These are phyloP conservation scores for Leccinum disarticulatum DNA, from an alignment of 768 basidiomycete genomes.

Conservation along the genomic window DNA sequence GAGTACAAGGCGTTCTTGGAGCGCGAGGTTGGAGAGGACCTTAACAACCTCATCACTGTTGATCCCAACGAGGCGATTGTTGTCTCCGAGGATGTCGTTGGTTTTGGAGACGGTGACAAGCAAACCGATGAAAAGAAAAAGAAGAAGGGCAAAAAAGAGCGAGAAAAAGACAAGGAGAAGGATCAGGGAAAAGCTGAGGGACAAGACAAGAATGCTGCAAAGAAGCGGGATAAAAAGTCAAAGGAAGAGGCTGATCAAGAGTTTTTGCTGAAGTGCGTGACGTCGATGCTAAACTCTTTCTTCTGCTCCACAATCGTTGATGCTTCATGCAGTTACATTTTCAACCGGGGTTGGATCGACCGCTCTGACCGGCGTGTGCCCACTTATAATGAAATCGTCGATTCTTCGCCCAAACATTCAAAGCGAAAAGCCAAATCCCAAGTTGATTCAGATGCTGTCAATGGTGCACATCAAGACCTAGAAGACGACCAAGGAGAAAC, in stretches of 20 bases:
- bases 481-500: conserved; percentile 27
- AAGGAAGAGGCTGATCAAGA: conserved; percentile 77
- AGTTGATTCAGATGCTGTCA: conserved; percentile 17
- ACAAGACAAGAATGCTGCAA: conserved; percentile 23
- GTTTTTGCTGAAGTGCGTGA: conserved; percentile 83
- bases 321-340: conserved; percentile 69
- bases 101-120: conserved; percentile 26
- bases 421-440: conserved; percentile 20
- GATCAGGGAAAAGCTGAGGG: conserved; percentile 22
- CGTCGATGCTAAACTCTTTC: not conserved
- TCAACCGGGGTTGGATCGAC: conserved; percentile 98
- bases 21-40: conserved; percentile 76
- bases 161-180: conserved; percentile 32
- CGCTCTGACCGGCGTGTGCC: conserved; percentile 69
- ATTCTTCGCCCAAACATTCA: conserved; percentile 32
- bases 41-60: conserved; percentile 65
- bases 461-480: conserved; percentile 7
- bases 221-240: conserved; percentile 27
- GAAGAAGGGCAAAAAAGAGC: conserved; percentile 34
- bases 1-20: conserved; percentile 83
- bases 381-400: conserved; percentile 80
- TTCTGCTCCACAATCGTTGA: conserved; percentile 1
- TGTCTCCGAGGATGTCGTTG: conserved; percentile 26
- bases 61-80: conserved; percentile 25
- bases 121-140: conserved; percentile 35